Evolutionary conservation across 106 monocot genomes (phyloP), one percentile per base, ranked within the genome.

Genomic region (Acorus gramineus): DNA sequence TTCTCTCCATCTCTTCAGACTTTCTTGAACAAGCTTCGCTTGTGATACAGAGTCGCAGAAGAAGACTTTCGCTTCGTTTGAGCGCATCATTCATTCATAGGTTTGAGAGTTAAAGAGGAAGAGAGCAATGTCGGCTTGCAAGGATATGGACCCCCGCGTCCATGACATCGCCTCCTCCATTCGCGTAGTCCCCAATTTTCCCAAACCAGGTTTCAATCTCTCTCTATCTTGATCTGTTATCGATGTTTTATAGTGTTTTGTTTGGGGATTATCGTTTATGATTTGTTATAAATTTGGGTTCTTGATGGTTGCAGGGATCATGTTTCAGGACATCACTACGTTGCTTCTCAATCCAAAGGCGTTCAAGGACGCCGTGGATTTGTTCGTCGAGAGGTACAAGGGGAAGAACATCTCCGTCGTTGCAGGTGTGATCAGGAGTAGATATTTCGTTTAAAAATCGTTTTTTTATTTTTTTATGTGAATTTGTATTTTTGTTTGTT

Each of bases 241-340:
- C 48, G 53, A 11, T 55, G 66, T 28, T 28, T 28, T 28, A 1
- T 28, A 1, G 28, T 28, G 28, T 28, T 28, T 28, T 28, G 28
- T 28, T 28, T 28, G 28, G 28, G 28, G 28, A 28, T 0, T 28
- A 28, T 28, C 28, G 28, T 28, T 28, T 0, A 28, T 28, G 28
- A 28, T 28, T 28, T 28, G 28, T 28, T 28, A 28, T 28, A 28
- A 28, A 28, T 28, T 28, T 28, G 28, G 28, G 28, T 28, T 28
- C 28, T 28, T 28, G 28, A 28, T 28, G 44, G 46, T 44, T 42
- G 54, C 55, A 66, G 66, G 66, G 53, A 66, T 66, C 42, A 66
- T 66, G 66, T 66, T 66, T 55, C 66, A 66, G 55, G 66, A 66
- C 66, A 66, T 66, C 66, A 66, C 66, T 42, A 66, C 66, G 4